These are phyloP conservation scores for Ceratorhiza oryzae-sativae DNA, from an alignment of 1,284 basidiomycete genomes.

Conservation along the genomic window DNA sequence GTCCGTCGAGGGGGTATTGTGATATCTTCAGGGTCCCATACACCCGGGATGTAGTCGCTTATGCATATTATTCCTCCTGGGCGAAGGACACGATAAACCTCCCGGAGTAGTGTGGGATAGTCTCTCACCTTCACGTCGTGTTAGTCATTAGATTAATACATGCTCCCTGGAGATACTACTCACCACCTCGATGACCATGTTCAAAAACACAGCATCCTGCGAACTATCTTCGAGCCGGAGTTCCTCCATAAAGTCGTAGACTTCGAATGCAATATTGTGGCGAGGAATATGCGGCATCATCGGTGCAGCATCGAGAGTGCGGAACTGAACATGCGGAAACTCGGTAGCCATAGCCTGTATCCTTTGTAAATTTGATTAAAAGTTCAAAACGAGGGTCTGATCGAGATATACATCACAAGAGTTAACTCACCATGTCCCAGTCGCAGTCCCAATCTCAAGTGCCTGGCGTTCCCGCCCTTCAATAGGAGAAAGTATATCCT, in stretches of 20 bases:
- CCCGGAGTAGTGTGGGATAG: not conserved
- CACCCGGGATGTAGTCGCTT: not conserved
- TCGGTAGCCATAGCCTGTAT: constrained; percentile 1
- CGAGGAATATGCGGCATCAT: not conserved
- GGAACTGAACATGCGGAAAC: constrained; percentile 3
- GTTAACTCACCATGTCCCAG: not conserved
- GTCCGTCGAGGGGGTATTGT: not conserved
- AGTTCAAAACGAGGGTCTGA: not conserved
- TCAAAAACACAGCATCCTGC: constrained; percentile 7
- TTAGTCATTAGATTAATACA: not conserved
- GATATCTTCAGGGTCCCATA: constrained; percentile 1
- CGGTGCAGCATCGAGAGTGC: not conserved
- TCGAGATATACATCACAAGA: no score
- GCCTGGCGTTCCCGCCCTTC: not conserved
- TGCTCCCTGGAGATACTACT: not conserved
- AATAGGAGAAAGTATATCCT: not conserved
- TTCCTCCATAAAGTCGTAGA: not conserved
- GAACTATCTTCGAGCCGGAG: not conserved
- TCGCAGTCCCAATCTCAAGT: not conserved
- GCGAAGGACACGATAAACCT: not conserved
- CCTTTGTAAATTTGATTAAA: not conserved
- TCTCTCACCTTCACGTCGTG: not conserved
- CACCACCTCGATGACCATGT: not conserved
- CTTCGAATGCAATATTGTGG: constrained; percentile 5
- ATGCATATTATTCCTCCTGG: not conserved